Conservation (phyloP, 345 rosid species). For the Excoecaria agallocha region DNA sequence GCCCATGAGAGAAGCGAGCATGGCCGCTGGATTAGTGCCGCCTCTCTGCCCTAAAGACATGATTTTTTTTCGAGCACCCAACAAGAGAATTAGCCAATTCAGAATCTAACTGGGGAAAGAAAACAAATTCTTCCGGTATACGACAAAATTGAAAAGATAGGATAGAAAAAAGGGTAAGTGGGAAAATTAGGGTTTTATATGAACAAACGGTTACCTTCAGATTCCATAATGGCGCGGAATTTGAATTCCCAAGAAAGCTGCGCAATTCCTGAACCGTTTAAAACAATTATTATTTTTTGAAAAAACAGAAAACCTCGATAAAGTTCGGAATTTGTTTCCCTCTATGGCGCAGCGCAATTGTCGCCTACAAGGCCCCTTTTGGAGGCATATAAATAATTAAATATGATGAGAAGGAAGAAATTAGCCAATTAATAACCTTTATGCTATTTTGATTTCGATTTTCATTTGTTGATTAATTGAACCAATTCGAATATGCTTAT, state of each 20-base stretch:
- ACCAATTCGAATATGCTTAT: too few species aligned
- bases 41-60: slow-evolving; percentile 27
- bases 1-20: slow-evolving; percentile 32
- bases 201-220: slow-evolving; percentile 16
- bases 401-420: too few species aligned
- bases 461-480: too few species aligned
- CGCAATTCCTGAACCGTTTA: not conserved
- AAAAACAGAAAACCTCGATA: not conserved
- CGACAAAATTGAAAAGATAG: not conserved
- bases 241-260: slow-evolving; percentile 19
- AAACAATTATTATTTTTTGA: not conserved
- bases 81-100: not conserved
- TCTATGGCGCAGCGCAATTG: too few species aligned
- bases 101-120: not conserved
- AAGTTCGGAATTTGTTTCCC: not conserved
- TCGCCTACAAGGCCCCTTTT: too few species aligned
- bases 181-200: slow-evolving; percentile 2
- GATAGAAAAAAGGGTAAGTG: not conserved
- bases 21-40: slow-evolving; percentile 38
- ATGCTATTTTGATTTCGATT: too few species aligned
- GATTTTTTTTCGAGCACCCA: not conserved
- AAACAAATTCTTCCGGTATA: not conserved
- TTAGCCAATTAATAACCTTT: too few species aligned
- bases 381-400: too few species aligned
- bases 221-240: slow-evolving; percentile 37